These are phyloP conservation scores for Eutrema yunnanense DNA, from an alignment of 345 rosid species.

Conservation along the genomic window DNA sequence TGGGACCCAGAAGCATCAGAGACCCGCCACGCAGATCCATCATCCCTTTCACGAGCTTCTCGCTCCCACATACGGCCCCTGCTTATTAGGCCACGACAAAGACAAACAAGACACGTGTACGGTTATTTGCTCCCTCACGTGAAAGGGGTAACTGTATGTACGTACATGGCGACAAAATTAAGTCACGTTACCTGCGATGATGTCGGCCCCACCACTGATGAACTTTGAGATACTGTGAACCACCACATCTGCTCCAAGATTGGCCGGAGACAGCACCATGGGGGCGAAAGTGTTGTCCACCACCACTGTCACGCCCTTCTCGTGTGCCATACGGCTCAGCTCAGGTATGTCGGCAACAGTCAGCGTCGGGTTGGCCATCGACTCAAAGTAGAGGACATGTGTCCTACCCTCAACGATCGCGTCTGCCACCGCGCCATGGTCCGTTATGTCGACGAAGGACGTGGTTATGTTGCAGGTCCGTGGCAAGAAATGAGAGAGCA, in stretches of 20 bases:
- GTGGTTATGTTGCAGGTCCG: slow-evolving; percentile 82
- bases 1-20: slow-evolving; percentile 87
- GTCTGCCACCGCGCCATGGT: slow-evolving; percentile 45
- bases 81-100: slow-evolving; percentile 4
- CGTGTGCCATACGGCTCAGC: slow-evolving; percentile 78
- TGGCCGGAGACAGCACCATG: slow-evolving; percentile 85
- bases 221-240: slow-evolving; percentile 90
- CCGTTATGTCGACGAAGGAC: slow-evolving; percentile 67
- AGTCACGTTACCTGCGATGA: slow-evolving; percentile 65
- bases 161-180: slow-evolving; percentile 9
- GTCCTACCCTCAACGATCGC: slow-evolving; percentile 67
- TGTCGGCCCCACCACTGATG: slow-evolving; percentile 94
- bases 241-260: slow-evolving; percentile 90
- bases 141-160: neutral
- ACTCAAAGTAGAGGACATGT: slow-evolving; percentile 76
- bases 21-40: slow-evolving; percentile 94
- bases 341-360: slow-evolving; percentile 71
- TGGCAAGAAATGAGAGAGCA: slow-evolving; percentile 75
- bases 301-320: slow-evolving; percentile 63
- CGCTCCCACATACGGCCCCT: slow-evolving; percentile 95
- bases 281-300: slow-evolving; percentile 96
- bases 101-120: slow-evolving; percentile 32
- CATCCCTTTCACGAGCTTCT: slow-evolving; percentile 75
- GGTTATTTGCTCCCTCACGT: slow-evolving; percentile 11
- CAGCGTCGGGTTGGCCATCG: slow-evolving; percentile 81